These are phyloP conservation scores for Mucor plumbeus DNA, from an alignment of 371 early-diverging fungal genomes.

Conservation along the genomic window DNA sequence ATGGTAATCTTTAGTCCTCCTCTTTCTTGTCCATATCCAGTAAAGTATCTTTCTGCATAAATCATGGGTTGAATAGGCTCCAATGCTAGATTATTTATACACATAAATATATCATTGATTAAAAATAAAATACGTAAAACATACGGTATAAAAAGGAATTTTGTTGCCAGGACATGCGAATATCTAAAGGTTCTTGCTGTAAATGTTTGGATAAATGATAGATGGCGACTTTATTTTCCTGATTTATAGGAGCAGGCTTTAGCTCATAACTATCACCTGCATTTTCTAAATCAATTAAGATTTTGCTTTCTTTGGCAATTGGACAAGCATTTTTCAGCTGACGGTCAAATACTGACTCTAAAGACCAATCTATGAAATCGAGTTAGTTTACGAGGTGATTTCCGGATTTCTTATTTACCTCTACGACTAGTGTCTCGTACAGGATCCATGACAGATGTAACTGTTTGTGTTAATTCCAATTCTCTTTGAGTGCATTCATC, in stretches of 20 bases:
- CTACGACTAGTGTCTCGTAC: conserved; percentile 61
- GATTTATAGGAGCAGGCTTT: conserved; percentile 31
- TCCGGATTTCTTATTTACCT: conserved; percentile 34
- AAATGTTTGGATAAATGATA: conserved; percentile 43
- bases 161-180: conserved; percentile 54
- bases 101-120: not conserved
- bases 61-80: conserved; percentile 55
- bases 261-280: conserved; percentile 43
- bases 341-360: conserved; percentile 70
- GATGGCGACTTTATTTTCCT: conserved; percentile 27
- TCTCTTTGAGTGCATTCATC: conserved; percentile 31
- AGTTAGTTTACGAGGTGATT: not conserved
- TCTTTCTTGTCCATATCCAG: conserved; percentile 84
- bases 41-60: conserved; percentile 75
- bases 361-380: conserved; percentile 65
- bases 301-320: conserved; percentile 61
- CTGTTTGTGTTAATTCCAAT: conserved; percentile 63
- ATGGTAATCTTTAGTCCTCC: conserved; percentile 82
- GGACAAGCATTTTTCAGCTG: conserved; percentile 66
- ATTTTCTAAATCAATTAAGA: conserved; percentile 51
- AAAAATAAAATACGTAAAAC: not conserved
- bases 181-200: conserved; percentile 36
- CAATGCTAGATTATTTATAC: conserved; percentile 26
- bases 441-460: conserved; percentile 78
- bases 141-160: conserved; percentile 51